Evolutionary conservation across 176 grass and related monocot species (phyloP), one percentile per base, ranked within the genome.

Genomic region (Avena sativa): DNA sequence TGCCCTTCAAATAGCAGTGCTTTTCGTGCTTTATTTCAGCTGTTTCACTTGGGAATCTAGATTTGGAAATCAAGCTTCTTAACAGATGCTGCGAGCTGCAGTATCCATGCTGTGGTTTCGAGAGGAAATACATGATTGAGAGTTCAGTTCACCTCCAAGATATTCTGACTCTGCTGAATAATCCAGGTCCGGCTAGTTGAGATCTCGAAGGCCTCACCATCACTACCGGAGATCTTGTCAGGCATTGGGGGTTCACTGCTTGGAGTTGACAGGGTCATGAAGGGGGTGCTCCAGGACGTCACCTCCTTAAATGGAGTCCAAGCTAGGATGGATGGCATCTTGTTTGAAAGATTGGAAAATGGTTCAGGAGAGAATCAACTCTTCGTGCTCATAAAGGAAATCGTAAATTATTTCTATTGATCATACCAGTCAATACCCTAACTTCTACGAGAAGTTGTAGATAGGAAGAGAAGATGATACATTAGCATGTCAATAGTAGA

Each of bases 101-200:
- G 58, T 73, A 79, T 77, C 82, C 32, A 68, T 71, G 28, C 56
- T 17, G 44, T 30, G 11, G 32, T n/a, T 85, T 81, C 56, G 69
- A 69, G 36, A 51, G 34, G 71, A 85, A 51, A 74, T 83, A 69
- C 63, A 69, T 60, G 63, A 68, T 74, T 59, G 44, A 36, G 25
- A 66, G 34, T 88, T 71, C 36, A 66, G 34, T 88, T 71, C 36
- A 38, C 83, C 71, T 88, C 88, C 78, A 7, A 81, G 4, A 74
- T 81, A 74, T 81, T 68, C 71, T 93, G 68, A 87, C 40, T 70
- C 88, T 68, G 66, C 30, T 86, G 46, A 87, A 82, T 50, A 77
- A 79, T 92, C 46, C 85, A 98, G 94, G 91, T 99, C 61, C 88
- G 78, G 60, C 85, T 99, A 89, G 97, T 99, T 89, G 97, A 99